These are phyloP conservation scores for Saprolegnia diclina DNA, from an alignment of 352 stramenopile species.

Conservation along the genomic window DNA sequence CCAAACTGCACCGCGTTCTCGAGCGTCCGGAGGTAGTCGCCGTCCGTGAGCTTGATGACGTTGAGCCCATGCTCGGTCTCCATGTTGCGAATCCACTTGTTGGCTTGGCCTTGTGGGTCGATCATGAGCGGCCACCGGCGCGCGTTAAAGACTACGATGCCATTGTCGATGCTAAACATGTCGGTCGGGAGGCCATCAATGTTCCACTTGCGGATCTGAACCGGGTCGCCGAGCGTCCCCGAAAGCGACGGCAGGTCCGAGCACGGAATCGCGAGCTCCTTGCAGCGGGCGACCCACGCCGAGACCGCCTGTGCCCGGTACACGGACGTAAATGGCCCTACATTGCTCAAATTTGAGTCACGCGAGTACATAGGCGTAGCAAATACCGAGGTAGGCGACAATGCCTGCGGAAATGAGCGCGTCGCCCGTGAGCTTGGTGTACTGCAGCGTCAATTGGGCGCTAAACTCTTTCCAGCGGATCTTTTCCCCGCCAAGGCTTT, in stretches of 20 bases:
- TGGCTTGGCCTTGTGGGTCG: constrained; percentile 91
- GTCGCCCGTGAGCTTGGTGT: constrained; percentile 87
- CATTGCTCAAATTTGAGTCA: background rate
- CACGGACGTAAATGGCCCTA: constrained; percentile 83
- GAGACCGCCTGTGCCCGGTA: constrained; percentile 71
- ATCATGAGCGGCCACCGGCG: constrained; percentile 94
- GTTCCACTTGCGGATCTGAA: constrained; percentile 92
- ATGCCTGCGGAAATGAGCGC: constrained; percentile 89
- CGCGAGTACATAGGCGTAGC: background rate
- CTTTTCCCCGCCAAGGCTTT: constrained; percentile 90
- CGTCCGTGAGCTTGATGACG: constrained; percentile 92
- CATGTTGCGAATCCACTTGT: constrained; percentile 96
- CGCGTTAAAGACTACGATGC: constrained; percentile 92
- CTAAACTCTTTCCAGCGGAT: constrained; percentile 88
- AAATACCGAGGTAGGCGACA: constrained; percentile 84
- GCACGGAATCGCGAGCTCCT: constrained; percentile 71
- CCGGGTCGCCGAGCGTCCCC: constrained; percentile 84
- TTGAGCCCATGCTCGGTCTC: constrained; percentile 85
- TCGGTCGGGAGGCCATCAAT: constrained; percentile 92
- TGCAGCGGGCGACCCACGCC: constrained; percentile 74
- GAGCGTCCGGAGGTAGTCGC: constrained; percentile 89
- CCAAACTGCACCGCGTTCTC: constrained; percentile 93
- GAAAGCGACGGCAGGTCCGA: constrained; percentile 82
- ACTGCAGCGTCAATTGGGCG: constrained; percentile 68
- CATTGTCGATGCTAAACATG: constrained; percentile 92